Percentiles rank a stretch among this genome's conserved stretches.
These are phyloP conservation scores for Syzygium syzygioides DNA, from an alignment of 441 rosid genomes.

Conservation along the genomic window DNA sequence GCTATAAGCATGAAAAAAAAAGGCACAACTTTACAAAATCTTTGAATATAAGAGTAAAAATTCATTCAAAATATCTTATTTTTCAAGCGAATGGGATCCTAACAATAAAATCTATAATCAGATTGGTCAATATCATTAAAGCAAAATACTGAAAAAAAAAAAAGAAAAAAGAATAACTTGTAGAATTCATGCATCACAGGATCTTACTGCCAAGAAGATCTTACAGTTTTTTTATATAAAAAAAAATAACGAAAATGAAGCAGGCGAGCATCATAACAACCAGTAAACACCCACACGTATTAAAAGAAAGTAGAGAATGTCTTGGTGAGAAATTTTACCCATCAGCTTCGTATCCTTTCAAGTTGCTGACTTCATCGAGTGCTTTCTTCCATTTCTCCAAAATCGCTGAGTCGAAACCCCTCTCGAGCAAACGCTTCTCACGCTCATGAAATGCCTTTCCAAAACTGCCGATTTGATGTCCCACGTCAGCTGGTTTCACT, in stretches of 20 bases:
- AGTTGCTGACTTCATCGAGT: rapidly evolving
- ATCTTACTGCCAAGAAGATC: neutral
- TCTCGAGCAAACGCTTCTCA: rapidly evolving
- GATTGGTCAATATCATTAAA: neutral
- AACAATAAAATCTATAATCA: too few relatives aligned
- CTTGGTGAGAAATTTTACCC: neutral
- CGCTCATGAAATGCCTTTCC: too few relatives aligned
- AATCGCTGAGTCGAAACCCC: neutral
- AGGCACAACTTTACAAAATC: neutral
- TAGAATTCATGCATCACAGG: rapidly evolving
- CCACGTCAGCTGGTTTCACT: too few relatives aligned
- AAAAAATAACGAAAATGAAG: neutral
- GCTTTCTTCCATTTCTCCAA: neutral
- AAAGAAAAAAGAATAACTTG: too few relatives aligned
- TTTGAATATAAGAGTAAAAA: too few relatives aligned
- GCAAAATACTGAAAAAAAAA: too few relatives aligned
- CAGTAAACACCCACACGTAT: neutral
- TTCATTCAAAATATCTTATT: neutral
- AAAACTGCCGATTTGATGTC: too few relatives aligned
- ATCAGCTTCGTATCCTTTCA: neutral
- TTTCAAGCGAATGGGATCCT: too few relatives aligned
- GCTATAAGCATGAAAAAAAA: neutral
- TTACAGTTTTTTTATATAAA: neutral
- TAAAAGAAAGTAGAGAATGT: neutral
- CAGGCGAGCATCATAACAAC: neutral